Evolutionary conservation across 1,284 basidiomycete genomes (phyloP).

Genomic region (Gomphus bonarii): DNA sequence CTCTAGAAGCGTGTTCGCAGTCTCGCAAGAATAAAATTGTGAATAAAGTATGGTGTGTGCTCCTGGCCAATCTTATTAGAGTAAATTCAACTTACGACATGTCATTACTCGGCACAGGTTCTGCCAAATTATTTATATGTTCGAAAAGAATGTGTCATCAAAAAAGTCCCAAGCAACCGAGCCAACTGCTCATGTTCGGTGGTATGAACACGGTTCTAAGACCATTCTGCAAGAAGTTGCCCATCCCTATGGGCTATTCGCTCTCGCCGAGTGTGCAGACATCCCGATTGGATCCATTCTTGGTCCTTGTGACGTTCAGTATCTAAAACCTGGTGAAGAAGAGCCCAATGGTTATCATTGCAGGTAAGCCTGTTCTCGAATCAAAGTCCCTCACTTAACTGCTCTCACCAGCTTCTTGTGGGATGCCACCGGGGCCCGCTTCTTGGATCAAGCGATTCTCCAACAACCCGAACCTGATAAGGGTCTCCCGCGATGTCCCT

Average conservation of each 20-base stretch:
- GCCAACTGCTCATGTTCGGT: slow-evolving; percentile 48
- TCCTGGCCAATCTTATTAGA: neutral
- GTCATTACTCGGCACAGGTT: slow-evolving; percentile 36
- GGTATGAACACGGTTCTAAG: slow-evolving; percentile 55
- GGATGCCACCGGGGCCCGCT: slow-evolving; percentile 32
- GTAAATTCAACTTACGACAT: neutral
- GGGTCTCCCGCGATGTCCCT: slow-evolving; percentile 27
- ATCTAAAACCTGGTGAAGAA: slow-evolving; percentile 20
- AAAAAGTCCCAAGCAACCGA: slow-evolving; percentile 18
- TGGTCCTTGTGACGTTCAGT: slow-evolving; percentile 39
- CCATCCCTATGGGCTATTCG: slow-evolving; percentile 46
- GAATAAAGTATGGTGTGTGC: slow-evolving; percentile 42
- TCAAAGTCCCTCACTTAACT: slow-evolving; percentile 2
- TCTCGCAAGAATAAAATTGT: slow-evolving; percentile 32
- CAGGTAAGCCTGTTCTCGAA: slow-evolving; percentile 28
- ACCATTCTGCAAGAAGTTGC: slow-evolving; percentile 54
- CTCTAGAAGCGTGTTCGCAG: slow-evolving; percentile 2
- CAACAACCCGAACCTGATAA: slow-evolving; percentile 24
- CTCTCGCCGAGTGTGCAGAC: slow-evolving; percentile 44
- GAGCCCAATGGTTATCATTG: slow-evolving; percentile 37
- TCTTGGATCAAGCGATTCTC: slow-evolving; percentile 31
- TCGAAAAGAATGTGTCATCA: slow-evolving; percentile 26
- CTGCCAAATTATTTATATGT: slow-evolving; percentile 50
- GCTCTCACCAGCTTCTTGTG: slow-evolving; percentile 29
- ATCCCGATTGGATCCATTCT: slow-evolving; percentile 40